A percentile compares a stretch with the other conserved stretches of the same genome.
Evolutionary conservation across 306 rosid genomes (phyloP).

Genomic region (Castanea mollissima): DNA sequence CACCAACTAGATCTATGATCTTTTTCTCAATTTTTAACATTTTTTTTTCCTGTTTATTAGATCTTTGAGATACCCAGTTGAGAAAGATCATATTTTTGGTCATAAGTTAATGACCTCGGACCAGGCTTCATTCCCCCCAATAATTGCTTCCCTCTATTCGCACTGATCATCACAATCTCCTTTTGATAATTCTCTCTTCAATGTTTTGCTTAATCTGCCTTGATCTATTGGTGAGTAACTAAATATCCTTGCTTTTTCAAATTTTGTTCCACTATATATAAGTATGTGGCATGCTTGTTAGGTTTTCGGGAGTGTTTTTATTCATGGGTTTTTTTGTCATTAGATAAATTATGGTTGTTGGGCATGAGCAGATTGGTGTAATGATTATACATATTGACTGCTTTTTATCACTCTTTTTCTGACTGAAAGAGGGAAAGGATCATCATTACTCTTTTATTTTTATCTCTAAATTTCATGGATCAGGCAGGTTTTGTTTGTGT

Average conservation of each 20-base stretch:
- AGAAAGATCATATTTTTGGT: conserved; percentile 7
- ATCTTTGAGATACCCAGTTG: conserved; percentile 8
- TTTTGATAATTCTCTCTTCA: background rate
- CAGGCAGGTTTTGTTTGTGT: conserved; percentile 14
- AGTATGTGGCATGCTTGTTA: background rate
- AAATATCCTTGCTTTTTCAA: background rate
- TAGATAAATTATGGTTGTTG: conserved; percentile 17
- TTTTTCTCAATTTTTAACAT: background rate
- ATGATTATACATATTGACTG: conserved; percentile 52
- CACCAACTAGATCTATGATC: conserved; percentile 32
- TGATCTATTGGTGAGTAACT: conserved; percentile 10
- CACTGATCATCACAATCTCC: background rate
- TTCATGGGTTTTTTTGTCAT: background rate
- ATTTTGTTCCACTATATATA: background rate
- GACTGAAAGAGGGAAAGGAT: conserved; percentile 33
- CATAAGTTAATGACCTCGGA: conserved; percentile 45
- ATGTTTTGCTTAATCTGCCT: background rate
- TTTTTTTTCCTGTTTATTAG: background rate
- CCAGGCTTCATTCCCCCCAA: conserved; percentile 81
- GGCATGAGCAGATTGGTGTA: conserved; percentile 51
- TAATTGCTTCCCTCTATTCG: conserved; percentile 40
- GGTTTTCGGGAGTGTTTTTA: conserved; percentile 1
- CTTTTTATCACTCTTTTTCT: conserved; percentile 19
- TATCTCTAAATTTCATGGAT: conserved; percentile 36
- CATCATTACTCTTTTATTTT: conserved; percentile 38